Evolutionary conservation across 106 monocot genomes (phyloP).

Genomic region (Chionographis japonica): DNA sequence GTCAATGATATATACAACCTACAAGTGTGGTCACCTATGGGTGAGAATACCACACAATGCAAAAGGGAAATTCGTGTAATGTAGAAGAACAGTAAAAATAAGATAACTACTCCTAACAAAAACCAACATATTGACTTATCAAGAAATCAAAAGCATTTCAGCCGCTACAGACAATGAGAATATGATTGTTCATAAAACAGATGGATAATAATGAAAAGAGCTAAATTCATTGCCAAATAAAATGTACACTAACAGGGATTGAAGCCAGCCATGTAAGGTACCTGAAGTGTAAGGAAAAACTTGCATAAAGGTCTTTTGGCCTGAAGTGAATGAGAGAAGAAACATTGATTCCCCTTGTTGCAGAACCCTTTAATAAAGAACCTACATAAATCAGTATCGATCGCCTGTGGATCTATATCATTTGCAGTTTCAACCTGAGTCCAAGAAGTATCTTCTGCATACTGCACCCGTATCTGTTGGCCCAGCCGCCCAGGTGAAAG

Average conservation of each 20-base stretch:
- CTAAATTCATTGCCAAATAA: neutral
- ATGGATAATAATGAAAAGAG: neutral
- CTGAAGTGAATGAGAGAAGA: constrained; percentile 61
- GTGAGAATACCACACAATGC: too few species aligned
- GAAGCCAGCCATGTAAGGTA: constrained; percentile 5
- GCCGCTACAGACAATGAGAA: neutral
- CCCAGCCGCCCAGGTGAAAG: neutral
- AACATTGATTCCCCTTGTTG: constrained; percentile 47
- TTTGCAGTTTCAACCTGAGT: constrained; percentile 5
- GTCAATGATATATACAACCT: too few species aligned
- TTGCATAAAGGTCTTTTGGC: constrained; percentile 59
- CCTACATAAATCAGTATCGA: constrained; percentile 27
- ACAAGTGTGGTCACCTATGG: too few species aligned
- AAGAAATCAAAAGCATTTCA: neutral
- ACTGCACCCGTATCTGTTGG: constrained; percentile 20
- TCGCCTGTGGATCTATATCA: neutral
- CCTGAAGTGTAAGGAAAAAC: constrained; percentile 69
- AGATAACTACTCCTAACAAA: too few species aligned
- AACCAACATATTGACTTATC: too few species aligned
- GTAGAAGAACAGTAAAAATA: too few species aligned
- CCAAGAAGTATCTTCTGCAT: constrained; percentile 5
- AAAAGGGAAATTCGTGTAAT: too few species aligned
- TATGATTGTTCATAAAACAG: neutral
- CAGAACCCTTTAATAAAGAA: constrained; percentile 57
- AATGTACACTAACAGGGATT: neutral